Evolutionary conservation across 228 moss, liverwort and hornwort species (phyloP), one percentile per base, ranked within the genome.

Genomic region (Sphagnum fallax): DNA sequence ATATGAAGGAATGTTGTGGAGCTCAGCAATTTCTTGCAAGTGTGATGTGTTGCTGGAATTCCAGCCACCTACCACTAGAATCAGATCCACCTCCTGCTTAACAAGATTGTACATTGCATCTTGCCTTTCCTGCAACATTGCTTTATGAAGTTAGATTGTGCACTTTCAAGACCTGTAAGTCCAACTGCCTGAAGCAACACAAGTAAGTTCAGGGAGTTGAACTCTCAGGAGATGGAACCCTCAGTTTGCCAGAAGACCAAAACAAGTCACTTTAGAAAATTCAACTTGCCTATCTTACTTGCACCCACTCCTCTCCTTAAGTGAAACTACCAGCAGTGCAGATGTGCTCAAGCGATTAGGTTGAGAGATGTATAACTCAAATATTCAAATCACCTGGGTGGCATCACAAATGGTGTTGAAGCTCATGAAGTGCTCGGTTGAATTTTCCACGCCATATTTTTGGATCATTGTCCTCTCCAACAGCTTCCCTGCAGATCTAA

Each of bases 371-470:
- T 32, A 32, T 32, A 32, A 32, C 32, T 32, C 32, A 32, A 32
- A 32, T 32, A 32, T 32, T 32, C 32, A 32, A 32, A 78, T 62
- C 53, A 92, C 90, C 82, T 92, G 92, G 47, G 98, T 98, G 15
- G 98, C 98, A 75, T 98, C 98, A 77, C 98, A 98, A 65, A 98
- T 98, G 13, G 98, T 98, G 72, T 98, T 98, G 63, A 98, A 98
- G 66, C 93, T 92, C 98, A 98, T 92, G 72, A 93, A 98, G 73
- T 92, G 91, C 9, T 83, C 75, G 63, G 85, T 64, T 12, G 87
- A 78, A 66, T 89, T 91, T 60, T 82, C 91, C 49, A 92, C 89
- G 15, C 97, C 97, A 81, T 79, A 72, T 72, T 91, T 93, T 59
- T 90, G 88, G 73, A 97, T 74, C 93, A 97, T 93, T 6, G 97